These are phyloP conservation scores for Gonium pectorale DNA, from an alignment of 139 green algal species.

Conservation along the genomic window DNA sequence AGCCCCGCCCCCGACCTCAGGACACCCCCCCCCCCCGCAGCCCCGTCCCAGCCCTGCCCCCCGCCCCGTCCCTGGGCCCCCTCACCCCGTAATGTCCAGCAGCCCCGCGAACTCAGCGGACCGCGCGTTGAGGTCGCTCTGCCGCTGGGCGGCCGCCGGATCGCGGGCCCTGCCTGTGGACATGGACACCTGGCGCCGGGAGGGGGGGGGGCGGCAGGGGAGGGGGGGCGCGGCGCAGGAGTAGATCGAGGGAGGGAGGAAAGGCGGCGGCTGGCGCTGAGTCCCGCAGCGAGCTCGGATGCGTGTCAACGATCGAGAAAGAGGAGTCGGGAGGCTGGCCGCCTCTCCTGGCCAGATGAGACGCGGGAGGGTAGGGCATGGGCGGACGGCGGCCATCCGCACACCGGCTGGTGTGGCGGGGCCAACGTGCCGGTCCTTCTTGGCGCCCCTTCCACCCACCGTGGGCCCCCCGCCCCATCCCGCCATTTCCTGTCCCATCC, in stretches of 20 bases:
- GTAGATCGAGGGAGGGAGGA: neutral
- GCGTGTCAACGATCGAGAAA: neutral
- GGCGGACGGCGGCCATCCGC: too few relatives aligned
- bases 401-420: too few relatives aligned
- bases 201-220: neutral
- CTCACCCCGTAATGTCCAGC: conserved; percentile 24
- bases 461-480: neutral
- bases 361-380: too few relatives aligned
- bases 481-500: too few relatives aligned
- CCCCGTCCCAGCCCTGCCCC: neutral
- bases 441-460: too few relatives aligned
- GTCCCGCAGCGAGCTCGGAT: neutral
- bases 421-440: too few relatives aligned
- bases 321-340: too few relatives aligned
- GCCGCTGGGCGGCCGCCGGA: neutral
- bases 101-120: neutral
- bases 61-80: neutral
- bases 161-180: neutral
- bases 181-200: conserved; percentile 11
- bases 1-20: neutral
- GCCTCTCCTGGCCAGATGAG: too few relatives aligned
- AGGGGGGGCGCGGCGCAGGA: neutral
- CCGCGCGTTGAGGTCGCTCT: neutral
- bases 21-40: neutral
- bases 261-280: neutral